Evolutionary conservation across 208 protist genomes (phyloP).

Genomic region (Trypanosoma lewisi): DNA sequence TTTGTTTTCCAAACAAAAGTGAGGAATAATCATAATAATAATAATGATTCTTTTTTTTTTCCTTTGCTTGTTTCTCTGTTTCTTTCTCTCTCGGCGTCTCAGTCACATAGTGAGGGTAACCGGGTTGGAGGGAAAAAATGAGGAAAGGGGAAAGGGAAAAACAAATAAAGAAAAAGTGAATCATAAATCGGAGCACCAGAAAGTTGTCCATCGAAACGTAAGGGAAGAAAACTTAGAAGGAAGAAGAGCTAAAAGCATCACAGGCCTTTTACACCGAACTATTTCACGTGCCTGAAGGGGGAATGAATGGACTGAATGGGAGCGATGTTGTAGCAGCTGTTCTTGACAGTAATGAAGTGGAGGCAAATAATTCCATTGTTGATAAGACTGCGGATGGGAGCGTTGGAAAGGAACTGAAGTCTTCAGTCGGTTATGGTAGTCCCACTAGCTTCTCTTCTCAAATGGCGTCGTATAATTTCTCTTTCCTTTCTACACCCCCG

Average conservation of each 20-base stretch:
- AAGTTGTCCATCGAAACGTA: too few species aligned
- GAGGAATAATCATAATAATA: neutral
- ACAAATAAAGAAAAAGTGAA: too few species aligned
- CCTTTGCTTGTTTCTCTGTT: neutral
- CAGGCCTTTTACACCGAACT: too few species aligned
- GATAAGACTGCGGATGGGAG: neutral
- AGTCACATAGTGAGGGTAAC: neutral
- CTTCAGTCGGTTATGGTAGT: neutral
- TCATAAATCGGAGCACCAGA: too few species aligned
- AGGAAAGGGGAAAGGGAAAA: too few species aligned
- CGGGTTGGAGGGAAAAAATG: too few species aligned
- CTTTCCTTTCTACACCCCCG: conserved; percentile 12
- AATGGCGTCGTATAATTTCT: neutral
- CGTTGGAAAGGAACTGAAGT: neutral
- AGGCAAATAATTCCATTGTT: neutral
- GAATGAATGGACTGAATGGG: neutral
- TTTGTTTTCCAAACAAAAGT: neutral
- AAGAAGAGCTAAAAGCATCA: too few species aligned
- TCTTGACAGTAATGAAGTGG: neutral
- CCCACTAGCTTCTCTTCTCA: neutral
- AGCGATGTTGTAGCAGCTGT: neutral
- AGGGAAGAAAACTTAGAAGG: too few species aligned
- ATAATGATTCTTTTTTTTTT: conserved; percentile 1
- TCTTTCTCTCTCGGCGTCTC: neutral
- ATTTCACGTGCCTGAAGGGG: too few species aligned